phyloP scores from a whole-genome alignment of 2,329 filamentous ascomycete species.

The Cladophialophora exuberans region DNA sequence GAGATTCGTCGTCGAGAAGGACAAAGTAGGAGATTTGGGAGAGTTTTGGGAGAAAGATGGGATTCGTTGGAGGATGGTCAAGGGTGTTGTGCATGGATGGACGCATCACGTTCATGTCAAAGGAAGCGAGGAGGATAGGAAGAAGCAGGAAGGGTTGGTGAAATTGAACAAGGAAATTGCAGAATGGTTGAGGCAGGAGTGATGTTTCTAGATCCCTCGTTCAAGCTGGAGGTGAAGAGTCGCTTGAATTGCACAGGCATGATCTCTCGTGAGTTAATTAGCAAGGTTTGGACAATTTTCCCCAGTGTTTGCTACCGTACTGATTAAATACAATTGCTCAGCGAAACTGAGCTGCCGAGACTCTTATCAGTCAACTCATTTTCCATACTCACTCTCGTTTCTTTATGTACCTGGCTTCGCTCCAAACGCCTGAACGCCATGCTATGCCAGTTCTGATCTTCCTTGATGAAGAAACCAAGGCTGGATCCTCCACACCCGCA shows the following conservation, averaged over 20 bases:
- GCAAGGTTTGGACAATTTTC: no score
- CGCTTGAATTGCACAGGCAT: no score
- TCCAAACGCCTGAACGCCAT: slow-evolving; percentile 28
- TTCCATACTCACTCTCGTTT: background rate
- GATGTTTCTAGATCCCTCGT: background rate
- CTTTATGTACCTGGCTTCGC: background rate
- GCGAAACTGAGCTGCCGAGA: no score
- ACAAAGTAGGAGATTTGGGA: slow-evolving; percentile 23
- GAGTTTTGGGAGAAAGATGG: slow-evolving; percentile 28
- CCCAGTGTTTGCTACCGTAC: no score
- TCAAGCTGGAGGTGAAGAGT: no score
- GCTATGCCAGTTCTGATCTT: slow-evolving; percentile 24
- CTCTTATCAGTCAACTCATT: no score
- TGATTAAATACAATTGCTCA: no score
- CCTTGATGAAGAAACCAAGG: background rate
- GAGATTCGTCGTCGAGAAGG: background rate
- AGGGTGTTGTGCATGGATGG: slow-evolving; percentile 26
- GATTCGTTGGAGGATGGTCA: slow-evolving; percentile 25
- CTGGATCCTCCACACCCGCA: background rate
- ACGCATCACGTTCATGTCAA: slow-evolving; percentile 24
- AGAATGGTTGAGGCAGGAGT: slow-evolving; percentile 17
- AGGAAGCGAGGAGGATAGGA: slow-evolving; percentile 16
- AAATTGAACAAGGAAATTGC: slow-evolving; percentile 24
- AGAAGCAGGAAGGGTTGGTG: slow-evolving; percentile 11
- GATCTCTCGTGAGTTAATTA: no score